A percentile compares a stretch with the other conserved stretches of the same genome.
Conservation (phyloP, 352 stramenopile genomes). For the Halophytophthora polymorphica region DNA sequence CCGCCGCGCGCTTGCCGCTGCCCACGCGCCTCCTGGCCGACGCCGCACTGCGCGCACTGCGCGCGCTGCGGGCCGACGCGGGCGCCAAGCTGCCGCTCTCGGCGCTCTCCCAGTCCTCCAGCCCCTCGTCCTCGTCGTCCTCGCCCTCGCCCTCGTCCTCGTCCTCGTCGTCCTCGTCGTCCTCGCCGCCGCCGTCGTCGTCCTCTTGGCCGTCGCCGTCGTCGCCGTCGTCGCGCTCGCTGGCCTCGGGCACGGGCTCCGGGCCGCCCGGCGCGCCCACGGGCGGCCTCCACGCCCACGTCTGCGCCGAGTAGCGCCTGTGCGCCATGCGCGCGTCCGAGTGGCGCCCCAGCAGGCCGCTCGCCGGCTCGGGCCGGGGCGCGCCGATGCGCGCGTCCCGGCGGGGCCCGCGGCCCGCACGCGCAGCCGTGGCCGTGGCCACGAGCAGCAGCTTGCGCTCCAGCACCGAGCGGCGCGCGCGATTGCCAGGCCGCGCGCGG, state of each 20-base stretch:
- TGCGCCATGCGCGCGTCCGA: conserved; percentile 52
- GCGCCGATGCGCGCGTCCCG: conserved; percentile 42
- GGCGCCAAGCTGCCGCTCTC: conserved; percentile 16
- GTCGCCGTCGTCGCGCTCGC: conserved; percentile 17
- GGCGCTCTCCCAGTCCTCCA: conserved; percentile 21
- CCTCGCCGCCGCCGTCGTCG: conserved; percentile 11
- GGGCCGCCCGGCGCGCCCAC: conserved; percentile 3
- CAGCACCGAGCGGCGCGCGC: conserved; percentile 14
- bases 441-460: conserved; percentile 8
- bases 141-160: conserved; percentile 19
- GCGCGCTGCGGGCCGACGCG: conserved; percentile 23
- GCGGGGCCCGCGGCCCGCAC: conserved; percentile 11
- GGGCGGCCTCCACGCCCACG: conserved; percentile 44
- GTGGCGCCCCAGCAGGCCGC: conserved; percentile 36
- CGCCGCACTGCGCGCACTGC: conserved; percentile 12
- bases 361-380: conserved; percentile 16
- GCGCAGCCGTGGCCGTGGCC: conserved; percentile 2
- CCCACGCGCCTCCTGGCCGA: conserved; percentile 13
- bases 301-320: conserved; percentile 45
- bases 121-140: conserved; percentile 12
- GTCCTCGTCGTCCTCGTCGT: conserved; percentile 12
- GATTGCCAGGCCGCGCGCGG: conserved; percentile 11
- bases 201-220: conserved; percentile 18
- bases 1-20: conserved; percentile 16
- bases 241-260: conserved; percentile 15